Evolutionary conservation across 805 yeast species (phyloP).

Genomic region (Zygotorulaspora sp.): DNA sequence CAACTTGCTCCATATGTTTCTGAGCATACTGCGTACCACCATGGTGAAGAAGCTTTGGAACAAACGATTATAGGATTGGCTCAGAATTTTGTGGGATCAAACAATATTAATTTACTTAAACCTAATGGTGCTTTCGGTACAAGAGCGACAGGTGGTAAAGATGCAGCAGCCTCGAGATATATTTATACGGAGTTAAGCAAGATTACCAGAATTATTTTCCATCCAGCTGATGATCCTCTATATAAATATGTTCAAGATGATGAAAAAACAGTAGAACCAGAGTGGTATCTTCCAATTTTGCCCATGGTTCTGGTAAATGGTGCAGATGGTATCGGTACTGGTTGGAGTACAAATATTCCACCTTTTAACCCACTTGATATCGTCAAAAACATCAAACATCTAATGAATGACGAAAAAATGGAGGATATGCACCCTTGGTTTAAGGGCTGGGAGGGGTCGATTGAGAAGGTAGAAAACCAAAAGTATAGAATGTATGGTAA

Average conservation of each 20-base stretch:
- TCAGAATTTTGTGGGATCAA: constrained; percentile 90
- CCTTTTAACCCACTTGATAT: constrained; percentile 83
- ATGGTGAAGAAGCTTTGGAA: constrained; percentile 83
- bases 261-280: constrained; percentile 90
- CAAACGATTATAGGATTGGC: constrained; percentile 93
- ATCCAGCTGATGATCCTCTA: constrained; percentile 73
- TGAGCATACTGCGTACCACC: constrained; percentile 89
- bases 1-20: constrained; percentile 87
- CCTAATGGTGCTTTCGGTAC: constrained; percentile 98
- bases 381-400: constrained; percentile 62
- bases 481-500: constrained; percentile 74
- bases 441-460: constrained; percentile 88
- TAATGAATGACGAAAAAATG: constrained; percentile 70
- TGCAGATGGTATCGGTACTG: constrained; percentile 97
- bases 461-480: constrained; percentile 60
- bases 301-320: constrained; percentile 97
- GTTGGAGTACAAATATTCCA: constrained; percentile 95
- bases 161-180: constrained; percentile 97
- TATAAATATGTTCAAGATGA: constrained; percentile 83
- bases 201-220: constrained; percentile 71
- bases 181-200: constrained; percentile 80
- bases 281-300: constrained; percentile 88
- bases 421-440: constrained; percentile 87
- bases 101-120: constrained; percentile 74
- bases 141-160: constrained; percentile 95